Percentiles rank a stretch among this genome's conserved stretches.
Conservation (phyloP, 2,329 filamentous ascomycete species). For the Paecilomyces fulvus region DNA sequence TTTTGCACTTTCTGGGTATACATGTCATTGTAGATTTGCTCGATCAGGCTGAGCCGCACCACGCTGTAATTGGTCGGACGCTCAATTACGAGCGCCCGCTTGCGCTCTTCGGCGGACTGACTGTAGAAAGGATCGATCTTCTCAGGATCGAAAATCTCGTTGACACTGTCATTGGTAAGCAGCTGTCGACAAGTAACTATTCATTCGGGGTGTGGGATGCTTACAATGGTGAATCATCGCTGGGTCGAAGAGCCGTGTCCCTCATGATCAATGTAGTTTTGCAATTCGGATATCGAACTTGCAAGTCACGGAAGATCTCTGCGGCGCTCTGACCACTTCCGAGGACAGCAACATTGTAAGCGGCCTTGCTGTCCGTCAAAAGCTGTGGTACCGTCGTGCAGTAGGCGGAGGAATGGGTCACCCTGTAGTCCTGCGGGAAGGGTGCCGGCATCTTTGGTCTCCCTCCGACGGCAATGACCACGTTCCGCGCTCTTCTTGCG, state of each 20-base stretch:
- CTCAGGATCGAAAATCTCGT: conserved; percentile 90
- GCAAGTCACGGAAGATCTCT: conserved; percentile 88
- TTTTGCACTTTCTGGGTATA: conserved; percentile 75
- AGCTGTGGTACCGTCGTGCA: conserved; percentile 37
- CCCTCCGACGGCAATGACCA: conserved; percentile 59
- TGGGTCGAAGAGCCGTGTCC: conserved; percentile 73
- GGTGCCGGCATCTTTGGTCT: conserved; percentile 61
- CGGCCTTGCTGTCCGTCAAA: conserved; percentile 28
- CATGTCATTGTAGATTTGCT: conserved; percentile 77
- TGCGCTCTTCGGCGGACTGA: conserved; percentile 55
- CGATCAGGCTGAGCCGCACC: conserved; percentile 81
- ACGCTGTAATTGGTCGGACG: conserved; percentile 91
- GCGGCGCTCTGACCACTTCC: conserved; percentile 88
- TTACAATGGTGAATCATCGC: conserved; percentile 93
- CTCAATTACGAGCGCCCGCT: conserved; percentile 56
- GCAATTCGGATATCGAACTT: conserved; percentile 72
- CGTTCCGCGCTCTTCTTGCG: conserved; percentile 38
- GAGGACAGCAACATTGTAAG: conserved; percentile 72
- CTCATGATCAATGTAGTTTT: conserved; percentile 72
- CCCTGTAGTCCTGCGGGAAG: conserved; percentile 59
- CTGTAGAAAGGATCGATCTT: conserved; percentile 70
- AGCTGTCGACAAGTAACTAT: conserved; percentile 1
- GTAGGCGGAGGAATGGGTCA: conserved; percentile 87
- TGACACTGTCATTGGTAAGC: conserved; percentile 53
- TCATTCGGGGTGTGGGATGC: conserved; percentile 18